A percentile compares a stretch with the other conserved stretches of the same genome.
These are phyloP conservation scores for Macrophomina pseudophaseolina DNA, from an alignment of 2,329 filamentous ascomycete genomes.

Conservation along the genomic window DNA sequence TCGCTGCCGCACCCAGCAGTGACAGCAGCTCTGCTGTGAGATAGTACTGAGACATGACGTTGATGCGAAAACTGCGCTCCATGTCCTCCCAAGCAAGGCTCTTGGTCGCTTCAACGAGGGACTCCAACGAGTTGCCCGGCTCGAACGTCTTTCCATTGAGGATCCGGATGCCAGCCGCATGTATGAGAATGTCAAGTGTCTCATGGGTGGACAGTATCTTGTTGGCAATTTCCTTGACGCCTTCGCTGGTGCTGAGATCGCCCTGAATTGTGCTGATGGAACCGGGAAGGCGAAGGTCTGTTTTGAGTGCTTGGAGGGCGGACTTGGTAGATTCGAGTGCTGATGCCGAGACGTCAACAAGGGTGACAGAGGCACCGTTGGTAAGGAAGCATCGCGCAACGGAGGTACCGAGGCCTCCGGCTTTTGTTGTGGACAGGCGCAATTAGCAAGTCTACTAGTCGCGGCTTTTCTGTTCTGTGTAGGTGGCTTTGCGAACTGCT, in stretches of 20 bases:
- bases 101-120: not conserved
- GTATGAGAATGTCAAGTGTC: not conserved
- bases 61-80: conserved; percentile 52
- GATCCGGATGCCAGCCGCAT: not conserved
- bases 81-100: not conserved
- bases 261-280: not conserved
- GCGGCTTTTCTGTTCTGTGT: not conserved
- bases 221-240: not conserved
- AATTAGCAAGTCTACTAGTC: not conserved
- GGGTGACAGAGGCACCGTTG: not conserved
- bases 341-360: not conserved
- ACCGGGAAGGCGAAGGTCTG: not conserved
- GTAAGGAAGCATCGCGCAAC: not conserved
- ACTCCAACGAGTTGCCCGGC: not conserved
- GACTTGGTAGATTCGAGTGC: not conserved
- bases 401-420: not conserved
- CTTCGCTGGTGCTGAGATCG: not conserved
- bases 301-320: not conserved
- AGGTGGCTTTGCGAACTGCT: no score
- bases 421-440: not conserved
- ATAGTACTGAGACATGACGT: conserved; percentile 54
- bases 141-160: not conserved
- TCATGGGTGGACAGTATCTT: not conserved
- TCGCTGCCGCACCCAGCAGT: conserved; percentile 47
- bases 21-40: conserved; percentile 54